A percentile compares a stretch with the other conserved stretches of the same genome.
phyloP scores from a whole-genome alignment of 192 early-diverging fungal genomes.

The Phycomyces blakesleeanus region DNA sequence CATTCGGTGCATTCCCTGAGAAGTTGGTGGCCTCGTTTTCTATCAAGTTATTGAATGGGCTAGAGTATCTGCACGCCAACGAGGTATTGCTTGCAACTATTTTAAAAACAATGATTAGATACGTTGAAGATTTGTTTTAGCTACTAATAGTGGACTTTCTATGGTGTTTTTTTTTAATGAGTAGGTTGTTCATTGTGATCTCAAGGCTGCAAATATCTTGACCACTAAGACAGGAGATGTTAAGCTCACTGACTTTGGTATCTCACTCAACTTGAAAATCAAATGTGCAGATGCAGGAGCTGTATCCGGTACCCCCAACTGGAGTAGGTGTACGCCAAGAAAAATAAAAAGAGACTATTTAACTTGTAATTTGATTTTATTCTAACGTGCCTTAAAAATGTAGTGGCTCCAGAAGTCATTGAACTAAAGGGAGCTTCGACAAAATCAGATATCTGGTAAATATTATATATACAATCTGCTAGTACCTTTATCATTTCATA shows the following conservation, averaged over 20 bases:
- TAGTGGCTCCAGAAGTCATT: conserved; percentile 86
- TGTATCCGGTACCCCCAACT: conserved; percentile 81
- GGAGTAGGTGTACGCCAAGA: conserved; percentile 47
- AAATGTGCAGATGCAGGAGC: conserved; percentile 56
- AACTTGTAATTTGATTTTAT: too few relatives aligned
- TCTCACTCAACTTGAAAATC: conserved; percentile 83
- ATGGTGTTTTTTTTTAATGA: neutral
- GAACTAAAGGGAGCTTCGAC: conserved; percentile 82
- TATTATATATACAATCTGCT: too few relatives aligned
- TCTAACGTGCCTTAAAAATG: neutral
- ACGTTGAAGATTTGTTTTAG: too few relatives aligned
- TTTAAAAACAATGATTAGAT: too few relatives aligned
- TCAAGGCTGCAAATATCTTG: conserved; percentile 95
- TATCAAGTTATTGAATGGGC: conserved; percentile 86
- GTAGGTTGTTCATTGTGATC: conserved; percentile 84
- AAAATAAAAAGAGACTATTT: too few relatives aligned
- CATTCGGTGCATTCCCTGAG: conserved; percentile 90
- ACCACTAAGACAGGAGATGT: conserved; percentile 93
- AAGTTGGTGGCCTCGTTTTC: conserved; percentile 80
- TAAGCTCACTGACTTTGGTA: conserved; percentile 95
- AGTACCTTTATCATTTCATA: too few relatives aligned
- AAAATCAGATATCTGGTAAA: conserved; percentile 88
- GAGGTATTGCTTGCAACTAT: conserved; percentile 41
- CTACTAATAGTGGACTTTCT: too few relatives aligned
- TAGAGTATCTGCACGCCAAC: conserved; percentile 84